These are phyloP conservation scores for Thraustochytrium striatum DNA, from an alignment of 352 stramenopile species.

Conservation along the genomic window DNA sequence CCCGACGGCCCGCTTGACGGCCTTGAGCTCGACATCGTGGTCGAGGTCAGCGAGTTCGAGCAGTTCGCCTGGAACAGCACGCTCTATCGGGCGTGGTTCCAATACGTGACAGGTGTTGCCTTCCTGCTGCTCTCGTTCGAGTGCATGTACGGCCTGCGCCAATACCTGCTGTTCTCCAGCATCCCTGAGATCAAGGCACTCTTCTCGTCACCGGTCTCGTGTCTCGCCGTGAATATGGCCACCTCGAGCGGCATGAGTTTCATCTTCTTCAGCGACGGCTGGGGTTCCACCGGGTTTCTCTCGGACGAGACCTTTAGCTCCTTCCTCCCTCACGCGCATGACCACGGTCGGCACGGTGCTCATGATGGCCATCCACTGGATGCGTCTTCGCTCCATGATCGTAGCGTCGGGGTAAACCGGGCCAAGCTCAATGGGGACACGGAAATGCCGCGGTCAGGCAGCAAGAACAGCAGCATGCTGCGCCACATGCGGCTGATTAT, in stretches of 20 bases:
- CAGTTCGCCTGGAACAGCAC: neutral
- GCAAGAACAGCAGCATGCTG: neutral
- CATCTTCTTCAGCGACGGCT: slow-evolving; percentile 21
- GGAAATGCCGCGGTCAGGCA: neutral
- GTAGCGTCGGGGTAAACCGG: neutral
- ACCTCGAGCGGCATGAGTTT: neutral
- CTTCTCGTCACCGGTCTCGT: neutral
- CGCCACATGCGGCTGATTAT: neutral
- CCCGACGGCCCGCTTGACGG: neutral
- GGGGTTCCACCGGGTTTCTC: slow-evolving; percentile 39
- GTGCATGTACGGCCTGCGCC: neutral
- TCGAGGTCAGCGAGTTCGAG: slow-evolving; percentile 36
- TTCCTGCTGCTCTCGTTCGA: neutral
- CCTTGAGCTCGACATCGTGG: neutral
- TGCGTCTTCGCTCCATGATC: slow-evolving; percentile 32
- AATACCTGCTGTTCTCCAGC: neutral
- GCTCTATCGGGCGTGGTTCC: neutral
- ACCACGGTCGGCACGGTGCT: slow-evolving; percentile 14
- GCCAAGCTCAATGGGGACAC: neutral
- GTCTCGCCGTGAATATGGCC: neutral
- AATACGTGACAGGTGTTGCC: neutral
- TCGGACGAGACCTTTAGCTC: slow-evolving; percentile 25
- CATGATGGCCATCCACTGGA: slow-evolving; percentile 13
- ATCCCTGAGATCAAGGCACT: neutral
- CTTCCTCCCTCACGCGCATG: slow-evolving; percentile 6